Base-by-base conservation (phyloP, 106 monocot species). In the Phalaenopsis aphrodite region DNA sequence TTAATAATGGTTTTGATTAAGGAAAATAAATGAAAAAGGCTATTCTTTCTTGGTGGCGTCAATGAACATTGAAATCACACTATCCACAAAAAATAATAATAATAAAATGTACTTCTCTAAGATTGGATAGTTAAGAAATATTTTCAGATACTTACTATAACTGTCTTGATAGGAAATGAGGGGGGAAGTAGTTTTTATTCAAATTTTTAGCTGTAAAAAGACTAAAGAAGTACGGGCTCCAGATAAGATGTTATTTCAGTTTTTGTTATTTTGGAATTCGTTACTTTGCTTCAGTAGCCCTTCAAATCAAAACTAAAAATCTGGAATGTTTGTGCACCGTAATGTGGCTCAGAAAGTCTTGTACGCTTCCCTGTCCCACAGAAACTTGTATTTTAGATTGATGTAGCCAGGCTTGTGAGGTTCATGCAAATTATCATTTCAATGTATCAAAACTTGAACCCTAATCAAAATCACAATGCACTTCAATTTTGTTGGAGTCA, bases 301-400 rank as follows among this genome's bases (percentile, higher is more conserved):
- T 68, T 68, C 52, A 52, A 61, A 61, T 61, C 58, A 61, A n/a
- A 61, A 61, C 17, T 61, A 8, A 61, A 61, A 52, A 61, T n/a
- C 4, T 8, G 19, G 58, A 3, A 61, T 8, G n/a, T n/a, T 14
- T 0, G 3, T 61, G 19, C 21, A 61, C 21, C 4, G 4, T n/a
- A 61, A 61, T 61, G 21, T 61, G 58, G n/a, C 5, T n/a, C 58
- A 3, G 4, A 61, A 61, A 61, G 17, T n/a, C 58, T 58, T 58
- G 58, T n/a, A 58, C 58, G 19, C 58, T 58, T 58, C 58, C 58
- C 19, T n/a, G 18, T 21, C 58, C 6, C 21, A 21, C 58, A 58
- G 19, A 58, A 17, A 58, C 3, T 21, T 1, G 3, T n/a, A 4
- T 3, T 58, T 58, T 58, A 19, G 19, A 58, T 58, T 19, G 6